Conservation (phyloP, 768 basidiomycete species). For the Mycena galopus region DNA sequence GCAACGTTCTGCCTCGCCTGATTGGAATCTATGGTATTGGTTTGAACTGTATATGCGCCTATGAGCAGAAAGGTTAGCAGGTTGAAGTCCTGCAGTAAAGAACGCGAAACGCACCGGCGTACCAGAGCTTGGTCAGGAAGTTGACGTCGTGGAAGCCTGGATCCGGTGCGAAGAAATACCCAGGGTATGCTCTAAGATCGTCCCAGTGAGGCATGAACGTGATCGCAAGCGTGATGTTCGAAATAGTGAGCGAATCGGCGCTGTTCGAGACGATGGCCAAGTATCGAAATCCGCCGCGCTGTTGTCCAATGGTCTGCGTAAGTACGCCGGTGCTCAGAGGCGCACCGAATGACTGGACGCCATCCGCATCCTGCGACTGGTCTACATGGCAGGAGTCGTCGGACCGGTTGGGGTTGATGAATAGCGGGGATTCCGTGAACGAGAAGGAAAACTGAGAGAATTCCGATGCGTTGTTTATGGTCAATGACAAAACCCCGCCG, state of each 20-base stretch:
- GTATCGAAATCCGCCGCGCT: conserved; percentile 63
- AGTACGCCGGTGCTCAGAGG: conserved; percentile 46
- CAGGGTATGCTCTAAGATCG: conserved; percentile 59
- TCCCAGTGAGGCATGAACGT: conserved; percentile 65
- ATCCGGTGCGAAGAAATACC: conserved; percentile 61
- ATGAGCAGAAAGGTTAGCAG: not conserved
- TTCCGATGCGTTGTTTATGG: conserved; percentile 41
- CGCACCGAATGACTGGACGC: conserved; percentile 48
- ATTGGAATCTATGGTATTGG: conserved; percentile 57
- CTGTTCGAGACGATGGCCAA: conserved; percentile 59
- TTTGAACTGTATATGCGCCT: conserved; percentile 65
- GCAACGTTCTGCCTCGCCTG: conserved; percentile 51
- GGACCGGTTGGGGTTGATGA: conserved; percentile 58
- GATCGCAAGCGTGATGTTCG: conserved; percentile 57
- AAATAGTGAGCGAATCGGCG: conserved; percentile 52
- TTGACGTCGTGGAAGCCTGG: conserved; percentile 56
- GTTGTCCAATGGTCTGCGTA: conserved; percentile 52
- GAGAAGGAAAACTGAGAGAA: conserved; percentile 57
- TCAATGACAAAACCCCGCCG: conserved; percentile 49
- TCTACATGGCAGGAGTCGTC: conserved; percentile 57
- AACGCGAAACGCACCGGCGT: conserved; percentile 51
- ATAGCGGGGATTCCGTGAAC: conserved; percentile 64
- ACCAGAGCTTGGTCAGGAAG: conserved; percentile 66
- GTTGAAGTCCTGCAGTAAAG: not conserved
- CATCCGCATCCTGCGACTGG: conserved; percentile 46